Evolutionary conservation across 208 protist genomes (phyloP).

Genomic region (Acanthamoeba culbertsoni): DNA sequence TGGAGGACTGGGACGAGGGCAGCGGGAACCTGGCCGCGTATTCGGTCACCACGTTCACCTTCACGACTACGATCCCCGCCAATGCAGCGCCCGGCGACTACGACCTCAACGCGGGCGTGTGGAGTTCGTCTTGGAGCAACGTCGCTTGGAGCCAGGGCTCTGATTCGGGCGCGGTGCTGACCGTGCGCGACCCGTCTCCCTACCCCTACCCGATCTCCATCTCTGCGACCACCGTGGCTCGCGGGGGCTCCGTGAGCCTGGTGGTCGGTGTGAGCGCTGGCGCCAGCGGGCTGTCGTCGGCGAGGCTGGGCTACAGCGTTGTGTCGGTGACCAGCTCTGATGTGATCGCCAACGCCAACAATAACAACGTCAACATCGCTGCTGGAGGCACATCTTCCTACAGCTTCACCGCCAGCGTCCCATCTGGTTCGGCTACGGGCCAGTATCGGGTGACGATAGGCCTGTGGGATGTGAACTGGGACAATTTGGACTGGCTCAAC

Average conservation of each 20-base stretch:
- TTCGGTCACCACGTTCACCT: background rate
- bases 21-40: background rate
- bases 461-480: background rate
- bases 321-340: background rate
- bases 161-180: background rate
- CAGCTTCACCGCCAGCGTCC: background rate
- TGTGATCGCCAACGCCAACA: background rate
- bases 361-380: background rate
- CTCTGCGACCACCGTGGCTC: background rate
- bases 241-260: background rate
- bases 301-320: background rate
- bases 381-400: background rate
- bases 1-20: background rate
- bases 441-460: background rate
- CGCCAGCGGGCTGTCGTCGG: background rate
- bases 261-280: background rate
- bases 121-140: background rate
- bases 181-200: background rate
- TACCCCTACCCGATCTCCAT: background rate
- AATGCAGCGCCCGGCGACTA: background rate
- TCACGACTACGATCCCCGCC: background rate
- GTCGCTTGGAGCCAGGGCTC: background rate
- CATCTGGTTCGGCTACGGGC: background rate
- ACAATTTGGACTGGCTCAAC: background rate
- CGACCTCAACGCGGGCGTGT: conserved; percentile 14